Evolutionary conservation across 2,329 filamentous ascomycete genomes (phyloP).

Genomic region (Lomentospora prolificans): DNA sequence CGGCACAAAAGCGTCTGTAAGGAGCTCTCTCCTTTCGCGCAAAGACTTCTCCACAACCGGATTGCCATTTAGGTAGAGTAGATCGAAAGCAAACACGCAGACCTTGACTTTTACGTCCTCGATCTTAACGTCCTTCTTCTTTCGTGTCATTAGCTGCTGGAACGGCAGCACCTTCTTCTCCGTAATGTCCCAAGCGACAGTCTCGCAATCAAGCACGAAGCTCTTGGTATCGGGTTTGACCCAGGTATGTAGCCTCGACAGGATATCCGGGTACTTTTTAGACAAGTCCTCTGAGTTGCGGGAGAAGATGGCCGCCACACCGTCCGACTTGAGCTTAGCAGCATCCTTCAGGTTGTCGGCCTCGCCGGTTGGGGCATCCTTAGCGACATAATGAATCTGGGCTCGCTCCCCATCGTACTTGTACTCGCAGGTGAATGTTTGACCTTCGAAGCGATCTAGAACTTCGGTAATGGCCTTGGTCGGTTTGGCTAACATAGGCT

Average conservation of each 20-base stretch:
- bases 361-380: conserved; percentile 63
- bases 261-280: conserved; percentile 94
- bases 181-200: conserved; percentile 88
- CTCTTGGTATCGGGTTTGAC: conserved; percentile 83
- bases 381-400: conserved; percentile 95
- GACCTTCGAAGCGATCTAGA: conserved; percentile 87
- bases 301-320: conserved; percentile 89
- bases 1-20: conserved; percentile 62
- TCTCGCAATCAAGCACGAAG: conserved; percentile 98
- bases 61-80: conserved; percentile 87
- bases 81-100: conserved; percentile 92
- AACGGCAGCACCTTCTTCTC: conserved; percentile 96
- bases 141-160: conserved; percentile 95
- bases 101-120: conserved; percentile 96
- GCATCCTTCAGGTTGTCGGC: conserved; percentile 49
- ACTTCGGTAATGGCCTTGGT: conserved; percentile 98
- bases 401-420: conserved; percentile 97
- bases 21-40: conserved; percentile 68
- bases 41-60: conserved; percentile 80
- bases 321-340: conserved; percentile 56
- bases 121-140: conserved; percentile 91
- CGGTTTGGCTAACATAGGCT: conserved; percentile 97
- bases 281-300: conserved; percentile 94
- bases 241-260: conserved; percentile 80
- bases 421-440: conserved; percentile 96